Base-by-base conservation (phyloP, 2,329 filamentous ascomycete species). In the Trichoderma pleuroti region DNA sequence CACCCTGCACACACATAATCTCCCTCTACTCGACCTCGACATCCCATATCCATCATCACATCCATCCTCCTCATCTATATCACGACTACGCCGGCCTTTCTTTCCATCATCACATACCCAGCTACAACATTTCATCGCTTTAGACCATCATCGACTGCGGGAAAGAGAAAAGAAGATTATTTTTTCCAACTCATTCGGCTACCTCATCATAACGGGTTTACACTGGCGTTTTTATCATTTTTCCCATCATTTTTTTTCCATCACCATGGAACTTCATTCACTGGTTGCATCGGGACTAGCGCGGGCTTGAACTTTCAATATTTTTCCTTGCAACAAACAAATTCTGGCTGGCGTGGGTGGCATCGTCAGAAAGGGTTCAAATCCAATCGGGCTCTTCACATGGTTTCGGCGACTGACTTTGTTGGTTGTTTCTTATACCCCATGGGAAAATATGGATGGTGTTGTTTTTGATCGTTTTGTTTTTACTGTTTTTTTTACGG, bases 201-300 rank as follows among this genome's bases (percentile, higher is more conserved):
- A 28, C 61, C 18, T 42, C 39, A 60, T 68, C 36, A 49, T 68
- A 49, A 49, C 21, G 49, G 62, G 63, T 54, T 66, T 66, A 66
- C 63, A 66, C 63, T 49, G 63, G 63, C 63, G 63, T 66, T 54
- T 65, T 21, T 26, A 42, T 63, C 26, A 39, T 46, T n/a, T 49
- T 42, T 16, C n/a, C 39, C 39, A 42, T 49, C 42, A 12, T 49
- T 21, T 49, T 5, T 46, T 21, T 49, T 49, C 42, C 42, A 49
- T 21, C 42, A 49, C 42, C n/a, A 52, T 60, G 21, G 56, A 61
- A 61, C 39, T 61, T 68, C 65, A 68, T 61, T 68, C 56, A 68
- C 56, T 68, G 65, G 56, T 61, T 61, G 65, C 65, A 61, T 68
- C 28, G 65, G 65, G 54, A 49, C 36, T 57, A 67, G 65, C 65